Percentiles rank a stretch among this genome's conserved stretches.
These are phyloP conservation scores for Beauveria scarabaeidicola DNA, from an alignment of 2,329 filamentous ascomycete species.

Conservation along the genomic window DNA sequence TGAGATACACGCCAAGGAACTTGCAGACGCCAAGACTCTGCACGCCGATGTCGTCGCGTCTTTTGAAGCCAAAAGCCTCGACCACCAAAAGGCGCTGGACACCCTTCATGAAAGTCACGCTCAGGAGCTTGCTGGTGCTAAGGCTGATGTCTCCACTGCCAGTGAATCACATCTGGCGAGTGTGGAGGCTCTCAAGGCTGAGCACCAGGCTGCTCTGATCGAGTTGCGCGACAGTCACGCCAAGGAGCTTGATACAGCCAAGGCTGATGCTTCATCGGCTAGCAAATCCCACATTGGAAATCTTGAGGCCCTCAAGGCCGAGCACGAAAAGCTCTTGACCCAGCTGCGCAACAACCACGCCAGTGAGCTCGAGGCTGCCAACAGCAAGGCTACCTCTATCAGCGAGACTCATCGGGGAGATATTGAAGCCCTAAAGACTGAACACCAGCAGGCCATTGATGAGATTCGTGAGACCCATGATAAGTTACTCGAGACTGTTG, in stretches of 20 bases:
- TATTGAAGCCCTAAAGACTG: slow-evolving; percentile 30
- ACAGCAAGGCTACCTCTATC: slow-evolving; percentile 23
- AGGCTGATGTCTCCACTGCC: slow-evolving; percentile 27
- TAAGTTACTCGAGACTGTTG: slow-evolving; percentile 21
- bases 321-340: slow-evolving; percentile 42
- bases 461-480: slow-evolving; percentile 27
- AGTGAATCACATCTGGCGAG: slow-evolving; percentile 20
- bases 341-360: slow-evolving; percentile 30
- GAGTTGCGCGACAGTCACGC: slow-evolving; percentile 48
- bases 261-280: slow-evolving; percentile 41
- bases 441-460: slow-evolving; percentile 43
- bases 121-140: slow-evolving; percentile 49
- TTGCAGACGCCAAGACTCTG: slow-evolving; percentile 35
- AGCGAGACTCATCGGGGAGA: slow-evolving; percentile 19
- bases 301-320: slow-evolving; percentile 48
- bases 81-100: slow-evolving; percentile 46
- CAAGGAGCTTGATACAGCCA: slow-evolving; percentile 49
- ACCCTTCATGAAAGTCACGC: slow-evolving; percentile 48
- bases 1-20: slow-evolving; percentile 32
- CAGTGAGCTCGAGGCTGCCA: slow-evolving; percentile 33
- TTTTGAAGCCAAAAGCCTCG: slow-evolving; percentile 41
- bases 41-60: slow-evolving; percentile 36
- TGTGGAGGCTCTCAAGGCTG: slow-evolving; percentile 31
- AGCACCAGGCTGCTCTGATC: slow-evolving; percentile 21
- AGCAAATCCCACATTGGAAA: slow-evolving; percentile 40